phyloP scores from a whole-genome alignment of 345 rosid genomes.

The Bruguiera gymnorhiza region DNA sequence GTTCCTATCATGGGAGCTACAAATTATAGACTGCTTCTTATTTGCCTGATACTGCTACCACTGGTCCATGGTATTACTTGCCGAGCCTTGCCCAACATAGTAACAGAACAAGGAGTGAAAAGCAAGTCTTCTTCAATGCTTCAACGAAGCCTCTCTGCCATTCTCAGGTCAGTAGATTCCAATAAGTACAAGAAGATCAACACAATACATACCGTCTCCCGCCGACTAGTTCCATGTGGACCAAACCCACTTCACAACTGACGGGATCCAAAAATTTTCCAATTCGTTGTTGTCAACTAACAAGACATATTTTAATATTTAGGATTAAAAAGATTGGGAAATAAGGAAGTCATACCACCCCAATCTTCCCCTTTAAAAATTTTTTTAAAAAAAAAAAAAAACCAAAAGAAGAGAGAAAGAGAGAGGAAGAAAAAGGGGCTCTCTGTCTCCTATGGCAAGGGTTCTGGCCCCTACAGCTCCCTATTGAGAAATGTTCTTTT shows the following conservation, averaged over 20 bases:
- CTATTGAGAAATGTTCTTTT: neutral
- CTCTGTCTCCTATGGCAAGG: too few species aligned
- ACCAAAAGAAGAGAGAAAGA: too few species aligned
- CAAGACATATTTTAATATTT: too few species aligned
- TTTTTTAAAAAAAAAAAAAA: too few species aligned
- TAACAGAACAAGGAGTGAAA: constrained; percentile 5
- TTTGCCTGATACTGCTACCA: constrained; percentile 21
- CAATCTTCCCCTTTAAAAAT: too few species aligned
- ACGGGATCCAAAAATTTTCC: constrained; percentile 10
- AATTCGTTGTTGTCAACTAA: neutral
- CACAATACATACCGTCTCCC: constrained; percentile 25
- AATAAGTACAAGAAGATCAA: neutral
- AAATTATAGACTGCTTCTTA: constrained; percentile 5
- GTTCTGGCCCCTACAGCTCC: too few species aligned
- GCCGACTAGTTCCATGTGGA: constrained; percentile 35
- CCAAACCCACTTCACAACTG: constrained; percentile 52
- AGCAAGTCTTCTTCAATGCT: constrained; percentile 26
- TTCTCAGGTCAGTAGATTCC: constrained; percentile 16
- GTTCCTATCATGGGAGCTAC: constrained; percentile 20
- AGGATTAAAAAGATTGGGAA: too few species aligned
- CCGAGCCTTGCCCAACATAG: constrained; percentile 11
- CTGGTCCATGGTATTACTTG: constrained; percentile 19
- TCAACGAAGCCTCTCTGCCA: constrained; percentile 19
- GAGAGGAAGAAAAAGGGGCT: too few species aligned
- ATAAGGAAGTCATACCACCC: too few species aligned